A percentile compares a stretch with the other conserved stretches of the same genome.
These are phyloP conservation scores for Buxus sempervirens DNA, from an alignment of 164 flowering plant genomes.

Conservation along the genomic window DNA sequence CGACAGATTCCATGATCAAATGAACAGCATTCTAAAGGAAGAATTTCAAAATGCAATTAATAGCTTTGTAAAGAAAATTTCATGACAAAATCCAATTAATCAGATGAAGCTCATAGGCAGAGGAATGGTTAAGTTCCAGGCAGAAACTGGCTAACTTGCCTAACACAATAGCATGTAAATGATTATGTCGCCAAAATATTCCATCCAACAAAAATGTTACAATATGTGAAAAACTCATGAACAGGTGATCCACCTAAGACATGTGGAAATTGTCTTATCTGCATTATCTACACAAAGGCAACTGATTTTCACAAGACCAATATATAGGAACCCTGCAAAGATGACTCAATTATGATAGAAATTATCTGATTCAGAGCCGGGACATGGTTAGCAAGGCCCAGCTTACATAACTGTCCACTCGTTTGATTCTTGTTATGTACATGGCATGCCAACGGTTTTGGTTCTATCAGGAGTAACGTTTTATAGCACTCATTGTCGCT, in stretches of 20 bases:
- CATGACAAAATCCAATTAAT: too few species aligned
- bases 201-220: too few species aligned
- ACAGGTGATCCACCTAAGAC: neutral
- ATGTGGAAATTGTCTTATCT: neutral
- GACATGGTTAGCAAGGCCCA: neutral
- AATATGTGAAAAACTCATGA: too few species aligned
- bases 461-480: neutral
- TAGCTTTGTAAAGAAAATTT: too few species aligned
- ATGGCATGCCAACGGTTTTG: neutral
- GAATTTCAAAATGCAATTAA: too few species aligned
- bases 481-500: neutral
- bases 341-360: neutral
- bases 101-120: too few species aligned
- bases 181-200: too few species aligned
- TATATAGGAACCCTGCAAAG: neutral
- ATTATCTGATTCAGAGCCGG: neutral
- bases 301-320: neutral
- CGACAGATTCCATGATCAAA: too few species aligned
- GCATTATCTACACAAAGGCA: neutral
- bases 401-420: neutral
- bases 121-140: too few species aligned
- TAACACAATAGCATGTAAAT: too few species aligned
- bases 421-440: conserved; percentile 8
- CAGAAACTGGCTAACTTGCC: too few species aligned
- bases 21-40: too few species aligned